Evolutionary conservation across 176 grass and related monocot genomes (phyloP), one percentile per base, ranked within the genome.

Genomic region (Secale cereale): DNA sequence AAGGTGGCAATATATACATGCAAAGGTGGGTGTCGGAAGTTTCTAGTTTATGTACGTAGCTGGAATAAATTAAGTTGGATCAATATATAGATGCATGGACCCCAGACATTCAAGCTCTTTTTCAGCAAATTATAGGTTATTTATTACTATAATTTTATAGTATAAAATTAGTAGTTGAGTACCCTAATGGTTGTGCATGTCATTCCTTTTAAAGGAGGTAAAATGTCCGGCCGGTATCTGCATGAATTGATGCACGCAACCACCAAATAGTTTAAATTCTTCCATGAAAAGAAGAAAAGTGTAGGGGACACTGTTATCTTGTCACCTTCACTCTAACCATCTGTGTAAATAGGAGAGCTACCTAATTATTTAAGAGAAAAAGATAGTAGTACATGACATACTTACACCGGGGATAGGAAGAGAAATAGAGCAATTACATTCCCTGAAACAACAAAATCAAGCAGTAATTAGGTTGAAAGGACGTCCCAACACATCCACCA

Each of bases 361-460:
- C 22, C n/a, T 71, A 45, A 3, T 23, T 40, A 65, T 45, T 3
- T 20, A 48, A 0, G 10, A 35, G 35, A 9, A 79, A 14, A 27
- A 13, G 10, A 50, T 4, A 28, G 20, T 35, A 2, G 9, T 28
- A 3, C 32, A 66, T 45, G 5, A 65, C 26, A 45, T 74, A 72
- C 92, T 94, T 89, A 94, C 92, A 94, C 36, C 4, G 92, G 92
- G 25, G 92, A 94, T 29, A 94, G 85, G 80, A 94, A 94, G 67
- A 94, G 89, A 73, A 94, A 94, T 0, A 94, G 90, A 40, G 92
- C 92, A 43, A 91, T 90, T 63, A 87, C 87, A 81, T 94, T 94
- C 35, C 92, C 92, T 94, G 82, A 84, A 79, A 79, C 32, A 80
- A 15, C 8, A 29, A 26, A 23, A 67, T 40, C 17, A 19, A 23